Evolutionary conservation across 164 flowering plant genomes (phyloP).

Genomic region (Sedum album): DNA sequence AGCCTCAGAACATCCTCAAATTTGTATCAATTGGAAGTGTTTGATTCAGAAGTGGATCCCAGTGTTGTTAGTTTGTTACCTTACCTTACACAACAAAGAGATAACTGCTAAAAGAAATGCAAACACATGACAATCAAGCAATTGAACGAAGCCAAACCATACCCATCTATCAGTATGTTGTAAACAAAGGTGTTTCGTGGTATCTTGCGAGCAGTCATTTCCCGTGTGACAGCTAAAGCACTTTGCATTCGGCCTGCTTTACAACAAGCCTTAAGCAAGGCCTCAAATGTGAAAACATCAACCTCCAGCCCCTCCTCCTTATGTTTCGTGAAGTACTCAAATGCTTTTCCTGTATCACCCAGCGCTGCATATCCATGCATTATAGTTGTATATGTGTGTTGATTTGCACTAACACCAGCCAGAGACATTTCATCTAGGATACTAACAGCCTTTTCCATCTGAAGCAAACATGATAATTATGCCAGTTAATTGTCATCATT

Average conservation of each 20-base stretch:
- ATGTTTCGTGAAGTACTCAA: conserved; percentile 71
- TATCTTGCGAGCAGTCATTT: conserved; percentile 73
- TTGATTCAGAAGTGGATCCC: not conserved
- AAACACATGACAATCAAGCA: not conserved
- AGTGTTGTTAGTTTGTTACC: not conserved
- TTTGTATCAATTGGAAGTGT: not conserved
- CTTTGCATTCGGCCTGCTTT: conserved; percentile 98
- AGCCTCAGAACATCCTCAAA: too few species aligned
- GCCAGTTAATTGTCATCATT: not conserved
- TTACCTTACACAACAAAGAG: not conserved
- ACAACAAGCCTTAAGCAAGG: conserved; percentile 96
- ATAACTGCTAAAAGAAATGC: too few species aligned
- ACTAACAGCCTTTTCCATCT: conserved; percentile 87
- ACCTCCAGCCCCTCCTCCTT: conserved; percentile 78
- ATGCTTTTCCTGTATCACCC: conserved; percentile 93
- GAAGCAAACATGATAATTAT: conserved; percentile 4
- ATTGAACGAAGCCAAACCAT: conserved; percentile 17
- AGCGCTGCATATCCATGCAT: conserved; percentile 97
- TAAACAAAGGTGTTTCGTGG: conserved; percentile 79
- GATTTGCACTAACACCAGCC: conserved; percentile 70
- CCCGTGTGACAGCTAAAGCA: conserved; percentile 91
- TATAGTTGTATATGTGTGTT: conserved; percentile 79
- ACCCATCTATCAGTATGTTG: conserved; percentile 98
- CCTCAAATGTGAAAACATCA: conserved; percentile 80
- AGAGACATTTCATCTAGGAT: conserved; percentile 74